phyloP scores from a whole-genome alignment of 2,329 filamentous ascomycete genomes.

The Colletotrichum sp. region DNA sequence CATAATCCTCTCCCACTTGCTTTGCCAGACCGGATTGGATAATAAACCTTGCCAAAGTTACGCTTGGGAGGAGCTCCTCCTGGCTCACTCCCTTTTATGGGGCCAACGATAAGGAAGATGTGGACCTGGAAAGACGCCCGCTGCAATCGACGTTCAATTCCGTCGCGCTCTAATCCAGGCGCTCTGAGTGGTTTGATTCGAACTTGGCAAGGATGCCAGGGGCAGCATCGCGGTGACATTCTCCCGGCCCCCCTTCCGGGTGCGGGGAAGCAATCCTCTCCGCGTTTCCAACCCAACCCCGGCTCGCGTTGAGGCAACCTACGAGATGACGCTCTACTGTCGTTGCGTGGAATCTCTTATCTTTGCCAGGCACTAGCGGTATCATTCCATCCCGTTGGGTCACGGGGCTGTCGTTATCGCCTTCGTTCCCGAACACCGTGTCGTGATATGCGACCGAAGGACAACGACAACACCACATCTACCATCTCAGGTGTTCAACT shows the following conservation, averaged over 20 bases:
- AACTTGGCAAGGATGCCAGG: neutral
- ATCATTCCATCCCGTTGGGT: neutral
- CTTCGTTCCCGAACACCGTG: neutral
- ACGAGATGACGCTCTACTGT: neutral
- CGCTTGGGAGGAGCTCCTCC: neutral
- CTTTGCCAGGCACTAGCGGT: neutral
- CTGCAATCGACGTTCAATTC: neutral
- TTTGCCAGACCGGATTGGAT: neutral
- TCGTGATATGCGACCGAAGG: neutral
- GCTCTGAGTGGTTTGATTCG: neutral
- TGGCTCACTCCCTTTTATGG: neutral
- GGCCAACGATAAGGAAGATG: neutral
- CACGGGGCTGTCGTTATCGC: neutral
- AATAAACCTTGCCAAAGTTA: neutral
- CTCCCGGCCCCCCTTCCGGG: neutral
- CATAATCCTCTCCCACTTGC: neutral
- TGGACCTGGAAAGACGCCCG: neutral
- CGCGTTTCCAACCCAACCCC: neutral
- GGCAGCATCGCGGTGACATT: neutral
- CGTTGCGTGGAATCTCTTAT: neutral
- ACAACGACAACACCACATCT: neutral
- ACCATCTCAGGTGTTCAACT: neutral
- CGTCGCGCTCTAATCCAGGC: neutral
- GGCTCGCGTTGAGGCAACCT: neutral
- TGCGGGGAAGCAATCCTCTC: neutral